Evolutionary conservation across 2,329 filamentous ascomycete genomes (phyloP), one percentile per base, ranked within the genome.

Genomic region (Pseudogymnoascus sp.): DNA sequence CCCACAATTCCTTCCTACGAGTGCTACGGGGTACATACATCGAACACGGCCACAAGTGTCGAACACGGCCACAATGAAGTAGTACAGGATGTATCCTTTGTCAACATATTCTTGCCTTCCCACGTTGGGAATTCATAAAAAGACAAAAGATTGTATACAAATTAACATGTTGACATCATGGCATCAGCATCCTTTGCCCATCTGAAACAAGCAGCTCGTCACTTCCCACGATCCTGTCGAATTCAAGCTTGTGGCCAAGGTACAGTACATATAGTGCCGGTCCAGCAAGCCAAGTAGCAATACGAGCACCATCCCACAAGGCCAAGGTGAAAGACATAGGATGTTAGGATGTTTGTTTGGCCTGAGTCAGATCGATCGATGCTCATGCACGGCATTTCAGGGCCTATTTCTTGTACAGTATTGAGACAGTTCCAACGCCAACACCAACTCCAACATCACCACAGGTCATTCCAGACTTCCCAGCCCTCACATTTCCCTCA

Each of bases 351-450:
- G 29, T 55, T 55, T 55, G 33, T 55, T 55, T 33, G 26, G 10
- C n/a, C 45, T 55, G 29, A 55, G 45, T 55, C 45, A 55, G 45
- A 55, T 55, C n/a, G 45, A 55, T 33, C 29, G 26, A 55, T 19
- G 29, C 49, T 19, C 29, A 21, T 12, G 29, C 49, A 33, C 33
- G 49, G 49, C 49, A 55, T 21, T n/a, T 12, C 49, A 55, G 29
- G 19, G 29, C 49, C 6, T 55, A 33, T 55, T 52, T 29, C 29
- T 19, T 55, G 26, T 55, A 55, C 49, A 55, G 29, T 55, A 55
- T 55, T 33, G 49, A 55, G 29, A 33, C 16, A 33, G 2, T 55
- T 19, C 49, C 29, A 55, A 55, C 29, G 29, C n/a, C 49, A 33
- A 55, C 31, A 4, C 31, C 31, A 33, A 55, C 31, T 2, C 31